Conservation (phyloP, 2,329 filamentous ascomycete genomes). For the Sporothrix sp. region DNA sequence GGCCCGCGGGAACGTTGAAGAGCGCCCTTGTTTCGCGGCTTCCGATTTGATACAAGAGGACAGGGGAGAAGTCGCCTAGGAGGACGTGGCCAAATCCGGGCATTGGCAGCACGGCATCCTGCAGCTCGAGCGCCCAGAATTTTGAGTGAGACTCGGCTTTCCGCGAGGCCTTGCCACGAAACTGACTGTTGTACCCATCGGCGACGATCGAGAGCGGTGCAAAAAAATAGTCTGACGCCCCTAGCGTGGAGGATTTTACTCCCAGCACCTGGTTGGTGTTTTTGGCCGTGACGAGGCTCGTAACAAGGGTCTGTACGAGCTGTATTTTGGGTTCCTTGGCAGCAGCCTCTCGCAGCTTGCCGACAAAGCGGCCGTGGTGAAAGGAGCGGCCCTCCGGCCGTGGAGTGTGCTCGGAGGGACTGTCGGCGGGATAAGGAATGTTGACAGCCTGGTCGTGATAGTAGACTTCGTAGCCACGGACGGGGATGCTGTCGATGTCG, state of each 20-base stretch:
- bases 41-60: constrained; percentile 93
- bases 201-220: constrained; percentile 77
- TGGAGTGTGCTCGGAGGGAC: constrained; percentile 33
- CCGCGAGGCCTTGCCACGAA: constrained; percentile 66
- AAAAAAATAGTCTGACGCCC: constrained; percentile 65
- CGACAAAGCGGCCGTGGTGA: constrained; percentile 90
- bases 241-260: constrained; percentile 61
- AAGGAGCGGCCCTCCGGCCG: constrained; percentile 61
- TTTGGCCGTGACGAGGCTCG: constrained; percentile 59
- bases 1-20: constrained; percentile 73
- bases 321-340: constrained; percentile 70
- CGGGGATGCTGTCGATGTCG: constrained; percentile 73
- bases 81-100: constrained; percentile 77
- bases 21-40: constrained; percentile 84
- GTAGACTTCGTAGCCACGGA: constrained; percentile 77
- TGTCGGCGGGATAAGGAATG: constrained; percentile 73
- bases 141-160: constrained; percentile 66
- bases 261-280: constrained; percentile 62
- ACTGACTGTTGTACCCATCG: constrained; percentile 86
- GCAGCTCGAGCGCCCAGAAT: constrained; percentile 87
- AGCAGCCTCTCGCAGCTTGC: constrained; percentile 66
- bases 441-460: constrained; percentile 64
- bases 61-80: constrained; percentile 63
- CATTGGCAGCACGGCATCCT: constrained; percentile 70
- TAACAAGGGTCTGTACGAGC: constrained; percentile 79